Conservation (phyloP, 176 grass and related monocot species). For the Rhynchospora breviuscula region DNA sequence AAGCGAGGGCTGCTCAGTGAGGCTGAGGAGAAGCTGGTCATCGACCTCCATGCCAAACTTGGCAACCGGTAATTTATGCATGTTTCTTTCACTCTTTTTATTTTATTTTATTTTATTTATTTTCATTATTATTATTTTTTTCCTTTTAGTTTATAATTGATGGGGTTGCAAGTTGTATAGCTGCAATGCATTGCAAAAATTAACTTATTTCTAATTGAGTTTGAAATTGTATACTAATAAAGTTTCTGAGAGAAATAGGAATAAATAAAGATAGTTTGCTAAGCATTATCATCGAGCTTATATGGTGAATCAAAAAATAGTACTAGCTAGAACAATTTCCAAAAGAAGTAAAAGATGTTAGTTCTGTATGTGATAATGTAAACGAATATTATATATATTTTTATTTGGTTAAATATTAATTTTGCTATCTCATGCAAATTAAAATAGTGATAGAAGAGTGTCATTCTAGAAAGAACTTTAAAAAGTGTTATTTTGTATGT, state of each 20-base stretch:
- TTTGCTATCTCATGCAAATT: no score
- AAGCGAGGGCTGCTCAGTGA: slow-evolving; percentile 82
- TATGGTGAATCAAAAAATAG: not conserved
- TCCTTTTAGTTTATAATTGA: not conserved
- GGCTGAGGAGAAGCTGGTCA: slow-evolving; percentile 77
- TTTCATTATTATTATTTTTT: not conserved
- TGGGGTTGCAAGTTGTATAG: no score
- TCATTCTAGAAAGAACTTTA: no score
- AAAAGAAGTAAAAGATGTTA: no score
- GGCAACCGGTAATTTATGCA: slow-evolving; percentile 52
- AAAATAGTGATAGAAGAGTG: no score
- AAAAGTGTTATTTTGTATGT: no score
- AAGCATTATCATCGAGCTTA: not conserved
- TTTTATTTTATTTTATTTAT: not conserved
- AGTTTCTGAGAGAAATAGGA: no score
- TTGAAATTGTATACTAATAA: not conserved
- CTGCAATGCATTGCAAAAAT: not conserved
- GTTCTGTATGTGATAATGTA: no score
- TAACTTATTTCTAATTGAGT: not conserved
- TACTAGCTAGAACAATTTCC: not conserved
- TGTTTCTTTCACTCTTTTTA: not conserved
- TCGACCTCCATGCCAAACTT: slow-evolving; percentile 78
- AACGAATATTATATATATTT: no score
- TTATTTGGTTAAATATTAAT: no score
- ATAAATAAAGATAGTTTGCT: not conserved